Conservation (phyloP, 257 asterid genomes). For the Thymus mandschuricus region DNA sequence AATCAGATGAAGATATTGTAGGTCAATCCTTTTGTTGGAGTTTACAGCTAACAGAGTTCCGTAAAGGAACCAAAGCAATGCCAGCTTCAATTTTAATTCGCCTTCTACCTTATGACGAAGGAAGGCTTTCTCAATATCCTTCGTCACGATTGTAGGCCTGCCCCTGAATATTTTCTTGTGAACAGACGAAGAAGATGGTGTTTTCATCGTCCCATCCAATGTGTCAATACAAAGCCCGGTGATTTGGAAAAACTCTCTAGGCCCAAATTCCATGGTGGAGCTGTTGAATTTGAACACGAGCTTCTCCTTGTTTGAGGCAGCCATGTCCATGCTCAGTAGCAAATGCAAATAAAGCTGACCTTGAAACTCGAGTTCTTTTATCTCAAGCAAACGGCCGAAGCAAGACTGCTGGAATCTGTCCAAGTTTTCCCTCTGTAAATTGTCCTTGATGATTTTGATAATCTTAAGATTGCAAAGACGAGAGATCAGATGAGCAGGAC, state of each 20-base stretch:
- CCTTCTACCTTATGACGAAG: neutral
- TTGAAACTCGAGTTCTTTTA: neutral
- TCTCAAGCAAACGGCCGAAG: neutral
- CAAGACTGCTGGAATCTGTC: constrained; percentile 1
- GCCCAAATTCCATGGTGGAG: neutral
- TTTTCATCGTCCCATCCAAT: neutral
- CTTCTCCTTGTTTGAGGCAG: neutral
- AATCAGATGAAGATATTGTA: neutral
- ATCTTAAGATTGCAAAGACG: neutral
- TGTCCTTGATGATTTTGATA: too few species aligned
- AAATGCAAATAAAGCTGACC: neutral
- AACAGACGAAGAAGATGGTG: neutral
- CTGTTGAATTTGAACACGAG: constrained; percentile 5
- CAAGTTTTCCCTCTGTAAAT: neutral
- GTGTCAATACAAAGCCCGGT: neutral
- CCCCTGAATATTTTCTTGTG: neutral
- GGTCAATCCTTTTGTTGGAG: neutral
- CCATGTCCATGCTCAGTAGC: neutral
- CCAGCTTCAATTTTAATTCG: neutral
- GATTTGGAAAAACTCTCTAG: neutral
- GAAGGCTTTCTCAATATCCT: neutral
- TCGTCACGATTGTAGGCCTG: neutral
- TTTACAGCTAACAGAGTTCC: neutral
- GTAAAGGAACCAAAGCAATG: neutral
- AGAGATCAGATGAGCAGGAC: neutral